These are phyloP conservation scores for Auricularia sp. DNA, from an alignment of 768 basidiomycete genomes.

Conservation along the genomic window DNA sequence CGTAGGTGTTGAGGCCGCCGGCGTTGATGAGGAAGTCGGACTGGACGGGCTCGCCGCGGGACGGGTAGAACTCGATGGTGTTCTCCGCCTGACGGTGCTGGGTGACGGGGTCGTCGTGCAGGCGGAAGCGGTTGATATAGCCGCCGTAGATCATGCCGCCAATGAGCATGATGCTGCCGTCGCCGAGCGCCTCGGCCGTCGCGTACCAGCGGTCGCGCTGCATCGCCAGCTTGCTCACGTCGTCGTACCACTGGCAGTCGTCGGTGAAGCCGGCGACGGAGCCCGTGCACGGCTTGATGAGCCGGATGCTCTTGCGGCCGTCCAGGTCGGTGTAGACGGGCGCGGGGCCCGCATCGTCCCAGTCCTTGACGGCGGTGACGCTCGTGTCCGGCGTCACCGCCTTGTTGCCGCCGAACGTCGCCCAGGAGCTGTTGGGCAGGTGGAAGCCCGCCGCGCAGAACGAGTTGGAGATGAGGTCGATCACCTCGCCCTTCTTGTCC, in stretches of 20 bases:
- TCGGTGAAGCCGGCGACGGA: slow-evolving; percentile 33
- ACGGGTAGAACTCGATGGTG: slow-evolving; percentile 75
- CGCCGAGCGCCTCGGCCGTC: slow-evolving; percentile 58
- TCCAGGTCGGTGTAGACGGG: slow-evolving; percentile 70
- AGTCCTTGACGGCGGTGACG: slow-evolving; percentile 37
- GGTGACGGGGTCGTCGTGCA: slow-evolving; percentile 50
- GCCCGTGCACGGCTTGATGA: slow-evolving; percentile 64
- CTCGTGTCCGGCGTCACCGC: slow-evolving; percentile 55
- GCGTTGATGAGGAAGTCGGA: slow-evolving; percentile 56
- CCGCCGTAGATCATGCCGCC: slow-evolving; percentile 75
- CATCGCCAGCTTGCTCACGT: slow-evolving; percentile 52
- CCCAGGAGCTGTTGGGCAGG: slow-evolving; percentile 67
- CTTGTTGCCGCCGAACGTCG: slow-evolving; percentile 69
- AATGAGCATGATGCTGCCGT: slow-evolving; percentile 71
- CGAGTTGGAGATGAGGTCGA: slow-evolving; percentile 64
- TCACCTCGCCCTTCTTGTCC: slow-evolving; percentile 45
- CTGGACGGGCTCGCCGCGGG: slow-evolving; percentile 34
- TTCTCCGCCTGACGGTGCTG: slow-evolving; percentile 70
- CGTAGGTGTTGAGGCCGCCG: slow-evolving; percentile 70
- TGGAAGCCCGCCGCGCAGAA: slow-evolving; percentile 83
- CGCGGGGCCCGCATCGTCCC: slow-evolving; percentile 43
- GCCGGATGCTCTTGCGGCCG: slow-evolving; percentile 68
- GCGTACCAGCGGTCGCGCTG: slow-evolving; percentile 71
- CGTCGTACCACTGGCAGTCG: slow-evolving; percentile 65
- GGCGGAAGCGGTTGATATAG: slow-evolving; percentile 68